Evolutionary conservation across 768 basidiomycete species (phyloP), one percentile per base, ranked within the genome.

Genomic region (Macrolepiota dolichaula): DNA sequence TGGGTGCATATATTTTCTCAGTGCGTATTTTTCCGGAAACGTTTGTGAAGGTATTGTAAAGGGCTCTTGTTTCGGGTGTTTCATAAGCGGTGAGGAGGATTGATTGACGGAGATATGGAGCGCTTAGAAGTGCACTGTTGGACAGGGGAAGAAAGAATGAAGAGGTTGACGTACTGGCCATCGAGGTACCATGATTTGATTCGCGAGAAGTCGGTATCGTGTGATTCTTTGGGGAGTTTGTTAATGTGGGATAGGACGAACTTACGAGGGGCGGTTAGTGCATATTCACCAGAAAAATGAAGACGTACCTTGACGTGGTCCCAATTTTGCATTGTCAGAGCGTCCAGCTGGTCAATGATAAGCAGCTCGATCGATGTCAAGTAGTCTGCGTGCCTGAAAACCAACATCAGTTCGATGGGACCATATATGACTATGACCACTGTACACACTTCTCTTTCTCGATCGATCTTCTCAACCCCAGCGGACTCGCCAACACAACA

Each of bases 141-240:
- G 12, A 44, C 22, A 49, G 9, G 37, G 12, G 25, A 35, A 19
- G 46, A 40, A 11, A 36, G 17, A 56, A 27, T 13, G 44, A 15
- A 24, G 40, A 19, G 22, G 32, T 0, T 37, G 12, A 63, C 62
- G 53, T 74, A 97, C 96, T 94, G 85, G 70, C 89, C 91, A 66
- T 98, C 96, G 11, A 98, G 83, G 72, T 96, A 97, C 97, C 97
- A 98, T 0, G 94, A 92, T 74, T 97, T 98, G 67, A 98, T 91
- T 11, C 97, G 86, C 10, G 95, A 96, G 76, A 98, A 98, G 73
- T 98, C 97, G 24, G 91, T 85, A 63, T 96, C 91, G 65, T 89
- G 96, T 1, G 95, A 93, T 67, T 96, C 92, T 68, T 94, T 93
- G 1, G 97, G 97, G 11, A 97, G 79, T 66, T 89, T 81, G 75